Evolutionary conservation across 164 flowering plant species (phyloP).

Genomic region (Taxillus chinensis): DNA sequence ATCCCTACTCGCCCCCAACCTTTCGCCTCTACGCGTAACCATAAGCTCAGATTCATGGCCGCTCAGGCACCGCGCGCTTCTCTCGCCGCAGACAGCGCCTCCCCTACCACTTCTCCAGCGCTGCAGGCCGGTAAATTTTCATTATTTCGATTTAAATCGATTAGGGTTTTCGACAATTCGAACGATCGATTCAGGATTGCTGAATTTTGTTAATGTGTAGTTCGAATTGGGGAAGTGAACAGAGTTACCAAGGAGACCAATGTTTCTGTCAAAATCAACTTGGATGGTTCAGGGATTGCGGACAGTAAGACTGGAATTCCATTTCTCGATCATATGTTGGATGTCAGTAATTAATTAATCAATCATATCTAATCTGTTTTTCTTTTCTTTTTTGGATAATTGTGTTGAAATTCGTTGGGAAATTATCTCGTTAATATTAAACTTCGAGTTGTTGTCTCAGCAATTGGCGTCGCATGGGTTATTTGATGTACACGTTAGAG

Average conservation of each 20-base stretch:
- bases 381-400: background rate
- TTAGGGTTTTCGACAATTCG: background rate
- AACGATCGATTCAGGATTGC: background rate
- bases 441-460: slow-evolving; percentile 19
- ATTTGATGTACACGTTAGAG: slow-evolving; percentile 83
- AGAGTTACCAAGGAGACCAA: slow-evolving; percentile 87
- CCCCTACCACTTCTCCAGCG: slow-evolving; percentile 14
- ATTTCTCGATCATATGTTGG: slow-evolving; percentile 95
- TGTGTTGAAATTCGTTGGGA: background rate
- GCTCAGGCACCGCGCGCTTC: slow-evolving; percentile 16
- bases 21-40: background rate
- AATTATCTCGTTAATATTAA: background rate
- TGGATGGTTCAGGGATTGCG: slow-evolving; percentile 80
- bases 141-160: background rate
- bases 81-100: slow-evolving; percentile 17
- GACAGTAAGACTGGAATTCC: slow-evolving; percentile 70
- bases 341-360: slow-evolving; percentile 42
- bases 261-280: slow-evolving; percentile 61
- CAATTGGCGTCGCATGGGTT: slow-evolving; percentile 99
- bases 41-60: slow-evolving; percentile 6
- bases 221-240: slow-evolving; percentile 74
- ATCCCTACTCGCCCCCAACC: background rate
- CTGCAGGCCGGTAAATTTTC: slow-evolving; percentile 10
- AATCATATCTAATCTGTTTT: background rate
- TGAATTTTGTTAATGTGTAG: slow-evolving; percentile 9